Base-by-base conservation (phyloP, 306 rosid genomes). In the Fagus crenata region DNA sequence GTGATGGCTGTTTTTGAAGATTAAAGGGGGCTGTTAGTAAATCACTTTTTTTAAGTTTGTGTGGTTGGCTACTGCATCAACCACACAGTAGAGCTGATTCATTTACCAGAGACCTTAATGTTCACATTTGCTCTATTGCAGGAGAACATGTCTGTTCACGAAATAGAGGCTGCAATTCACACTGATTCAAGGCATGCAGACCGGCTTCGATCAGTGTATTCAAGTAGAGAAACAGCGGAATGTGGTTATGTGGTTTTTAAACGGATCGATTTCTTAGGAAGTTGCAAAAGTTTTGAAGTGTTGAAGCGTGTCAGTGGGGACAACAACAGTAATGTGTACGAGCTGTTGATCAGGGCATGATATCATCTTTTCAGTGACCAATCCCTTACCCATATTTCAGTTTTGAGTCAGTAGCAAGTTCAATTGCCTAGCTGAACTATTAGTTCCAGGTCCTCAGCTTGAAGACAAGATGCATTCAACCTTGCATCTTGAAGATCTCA, bases 171-270 rank as follows among this genome's bases (percentile, higher is more conserved):
- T 79, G 97, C 97, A 74, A 92, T 92, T 77, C 98, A 92, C 81
- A 87, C 92, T 0, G 99, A 96, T 86, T 96, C 99, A 2, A 89
- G 92, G 82, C 98, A 92, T 2, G 99, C 92, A 0, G 99, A 92
- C 76, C 85, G 91, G 74, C 97, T 96, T 56, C 87, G 99, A 87
- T 76, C 94, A 14, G 87, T 84, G 71, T 92, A 91, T 81, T 79
- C 85, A 1, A 81, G 96, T 84, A 89, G 77, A 85, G 98, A 91
- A 84, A 85, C 94, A 33, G 69, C 67, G 40, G 89, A 87, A 54
- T 71, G 40, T 31, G 93, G 99, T 42, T 69, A 43, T 77, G 86
- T 75, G 59, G 61, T 69, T 53, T 96, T 96, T 85, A 92, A 81
- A 83, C 63, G 97, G 80, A 82, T 91, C 11, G 97, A 92, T 32